A percentile compares a stretch with the other conserved stretches of the same genome.
These are phyloP conservation scores for Vitis amurensis DNA, from an alignment of 164 flowering plant species.

Conservation along the genomic window DNA sequence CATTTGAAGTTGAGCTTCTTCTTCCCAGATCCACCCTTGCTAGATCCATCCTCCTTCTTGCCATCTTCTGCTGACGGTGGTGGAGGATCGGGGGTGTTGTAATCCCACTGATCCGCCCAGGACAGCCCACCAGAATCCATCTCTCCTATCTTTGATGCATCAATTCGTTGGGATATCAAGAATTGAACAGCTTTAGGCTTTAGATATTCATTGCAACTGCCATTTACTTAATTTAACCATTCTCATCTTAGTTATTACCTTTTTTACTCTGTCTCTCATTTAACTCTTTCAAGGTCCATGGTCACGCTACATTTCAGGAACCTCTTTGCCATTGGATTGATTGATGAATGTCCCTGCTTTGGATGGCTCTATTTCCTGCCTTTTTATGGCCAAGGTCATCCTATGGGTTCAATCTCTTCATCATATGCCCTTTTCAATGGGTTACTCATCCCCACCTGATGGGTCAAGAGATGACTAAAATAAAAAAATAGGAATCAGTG, in stretches of 20 bases:
- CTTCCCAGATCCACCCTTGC: constrained; percentile 26
- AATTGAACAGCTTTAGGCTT: background rate
- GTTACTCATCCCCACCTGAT: background rate
- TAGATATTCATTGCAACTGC: constrained; percentile 9
- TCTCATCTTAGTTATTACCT: too few species aligned
- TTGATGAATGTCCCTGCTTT: too few species aligned
- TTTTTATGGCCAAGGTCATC: too few species aligned
- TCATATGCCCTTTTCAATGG: too few species aligned
- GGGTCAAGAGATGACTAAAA: background rate
- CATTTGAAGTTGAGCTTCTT: constrained; percentile 43
- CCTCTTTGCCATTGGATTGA: too few species aligned
- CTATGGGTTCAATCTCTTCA: too few species aligned
- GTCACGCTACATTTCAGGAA: too few species aligned
- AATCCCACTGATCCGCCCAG: constrained; percentile 82
- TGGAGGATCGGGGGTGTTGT: constrained; percentile 36
- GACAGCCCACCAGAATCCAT: constrained; percentile 58
- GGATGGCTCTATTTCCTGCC: too few species aligned
- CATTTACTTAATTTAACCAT: constrained; percentile 14
- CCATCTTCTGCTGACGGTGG: constrained; percentile 29
- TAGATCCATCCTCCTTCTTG: constrained; percentile 31
- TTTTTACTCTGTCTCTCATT: too few species aligned
- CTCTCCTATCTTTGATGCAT: constrained; percentile 4
- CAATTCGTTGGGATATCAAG: background rate
- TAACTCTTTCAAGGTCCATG: too few species aligned
- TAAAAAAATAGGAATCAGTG: background rate